Evolutionary conservation across 1,284 basidiomycete genomes (phyloP).

Genomic region (Melampsora larici-populina): DNA sequence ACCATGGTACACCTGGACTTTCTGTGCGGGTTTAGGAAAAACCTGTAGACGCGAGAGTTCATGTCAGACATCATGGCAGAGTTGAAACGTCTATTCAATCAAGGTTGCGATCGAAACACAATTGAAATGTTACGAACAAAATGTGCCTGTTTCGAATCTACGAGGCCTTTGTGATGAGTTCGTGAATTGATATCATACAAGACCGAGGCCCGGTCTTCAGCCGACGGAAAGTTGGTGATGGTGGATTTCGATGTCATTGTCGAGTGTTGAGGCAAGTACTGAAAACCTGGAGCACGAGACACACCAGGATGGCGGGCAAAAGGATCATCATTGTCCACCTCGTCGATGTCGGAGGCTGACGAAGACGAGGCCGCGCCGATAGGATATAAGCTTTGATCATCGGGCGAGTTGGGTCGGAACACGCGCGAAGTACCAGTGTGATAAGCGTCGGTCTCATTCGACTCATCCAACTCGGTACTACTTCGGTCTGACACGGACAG

Average conservation of each 20-base stretch:
- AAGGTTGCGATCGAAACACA: neutral
- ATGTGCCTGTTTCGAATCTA: neutral
- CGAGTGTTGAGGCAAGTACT: neutral
- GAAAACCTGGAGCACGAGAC: neutral
- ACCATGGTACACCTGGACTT: neutral
- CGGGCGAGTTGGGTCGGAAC: neutral
- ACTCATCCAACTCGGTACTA: neutral
- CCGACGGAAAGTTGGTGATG: neutral
- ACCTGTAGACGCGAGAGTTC: neutral
- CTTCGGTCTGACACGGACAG: neutral
- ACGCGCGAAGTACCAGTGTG: neutral
- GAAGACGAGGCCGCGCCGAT: slow-evolving; percentile 8
- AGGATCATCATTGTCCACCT: slow-evolving; percentile 29
- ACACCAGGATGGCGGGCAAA: slow-evolving; percentile 29
- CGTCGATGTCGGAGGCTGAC: slow-evolving; percentile 6
- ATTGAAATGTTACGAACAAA: neutral
- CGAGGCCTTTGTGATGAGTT: neutral
- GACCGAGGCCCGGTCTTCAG: neutral
- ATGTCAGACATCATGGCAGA: neutral
- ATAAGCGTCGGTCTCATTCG: neutral
- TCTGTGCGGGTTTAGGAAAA: neutral
- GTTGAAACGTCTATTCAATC: neutral
- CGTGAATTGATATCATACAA: neutral
- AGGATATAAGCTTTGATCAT: neutral
- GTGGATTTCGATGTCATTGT: neutral